Conservation (phyloP, 129 eudicot species). For the Sambucus nigra region DNA sequence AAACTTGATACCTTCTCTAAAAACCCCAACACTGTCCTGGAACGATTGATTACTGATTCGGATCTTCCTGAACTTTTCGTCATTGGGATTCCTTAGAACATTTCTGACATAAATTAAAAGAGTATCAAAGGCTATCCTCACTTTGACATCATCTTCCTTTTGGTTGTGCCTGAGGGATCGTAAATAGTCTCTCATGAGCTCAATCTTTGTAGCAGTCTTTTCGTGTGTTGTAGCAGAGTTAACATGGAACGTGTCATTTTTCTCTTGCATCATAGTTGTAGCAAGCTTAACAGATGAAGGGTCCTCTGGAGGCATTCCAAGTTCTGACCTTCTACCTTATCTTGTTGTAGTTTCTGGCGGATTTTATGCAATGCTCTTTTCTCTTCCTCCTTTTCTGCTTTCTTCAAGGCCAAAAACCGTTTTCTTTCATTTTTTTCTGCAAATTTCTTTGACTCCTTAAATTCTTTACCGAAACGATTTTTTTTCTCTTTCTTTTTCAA, state of each 20-base stretch:
- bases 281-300: slow-evolving; percentile 27
- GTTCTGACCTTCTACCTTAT: slow-evolving; percentile 69
- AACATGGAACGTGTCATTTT: slow-evolving; percentile 23
- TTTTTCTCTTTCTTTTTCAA: too few relatives aligned
- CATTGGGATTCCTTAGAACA: slow-evolving; percentile 56
- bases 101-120: slow-evolving; percentile 63
- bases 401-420: slow-evolving; percentile 54
- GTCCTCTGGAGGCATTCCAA: slow-evolving; percentile 30
- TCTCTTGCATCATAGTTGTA: slow-evolving; percentile 18
- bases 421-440: slow-evolving; percentile 77
- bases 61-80: slow-evolving; percentile 68
- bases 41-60: slow-evolving; percentile 67
- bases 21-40: slow-evolving; percentile 76
- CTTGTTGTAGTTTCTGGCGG: slow-evolving; percentile 62
- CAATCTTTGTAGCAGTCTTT: slow-evolving; percentile 30
- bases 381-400: slow-evolving; percentile 81
- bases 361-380: slow-evolving; percentile 51
- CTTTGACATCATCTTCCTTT: slow-evolving; percentile 52
- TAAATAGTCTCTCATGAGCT: slow-evolving; percentile 65
- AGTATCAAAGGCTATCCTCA: slow-evolving; percentile 62
- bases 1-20: slow-evolving; percentile 57
- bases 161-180: slow-evolving; percentile 60
- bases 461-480: slow-evolving; percentile 60
- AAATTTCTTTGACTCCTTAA: slow-evolving; percentile 57
- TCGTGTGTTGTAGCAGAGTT: slow-evolving; percentile 22